Evolutionary conservation across 2,329 filamentous ascomycete genomes (phyloP), one percentile per base, ranked within the genome.

Genomic region (Diplodia sapinea): DNA sequence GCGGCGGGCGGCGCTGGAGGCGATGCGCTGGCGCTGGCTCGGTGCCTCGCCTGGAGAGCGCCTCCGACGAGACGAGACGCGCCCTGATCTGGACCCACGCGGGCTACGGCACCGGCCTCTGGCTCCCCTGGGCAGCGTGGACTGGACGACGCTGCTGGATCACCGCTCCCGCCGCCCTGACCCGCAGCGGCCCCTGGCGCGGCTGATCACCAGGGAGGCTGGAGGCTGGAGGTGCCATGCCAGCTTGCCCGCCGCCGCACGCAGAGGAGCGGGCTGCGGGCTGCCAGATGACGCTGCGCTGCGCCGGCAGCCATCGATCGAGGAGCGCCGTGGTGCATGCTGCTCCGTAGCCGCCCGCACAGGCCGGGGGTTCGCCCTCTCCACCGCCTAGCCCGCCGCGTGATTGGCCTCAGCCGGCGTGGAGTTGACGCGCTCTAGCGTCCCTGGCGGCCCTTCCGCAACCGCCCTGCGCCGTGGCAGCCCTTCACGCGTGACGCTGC

Each of bases 261-360:
- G 43, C 43, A 47, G 43, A 47, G 43, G 31, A 33, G 15, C n/a
- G 26, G 17, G 36, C n/a, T 15, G n/a, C 36, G 36, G 43, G 36
- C 59, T 63, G 43, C 59, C 59, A 63, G 59, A 63, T 63, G 59
- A 63, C 59, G 59, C 59, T 38, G 43, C 50, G 62, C 51, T 65
- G 51, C 50, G 62, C 62, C 49, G 62, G 62, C 33, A 65, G 62
- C 50, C 54, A 65, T 54, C 51, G 50, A 64, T 51, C 59, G 59
- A 29, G 31, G 11, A 26, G 55, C 33, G 57, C 38, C 38, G 31
- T 40, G 43, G n/a, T 52, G 61, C 20, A 47, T 51, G 61, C 61
- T 50, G 23, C 61, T 49, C 15, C 11, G 43, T 38, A 40, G 29
- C 29, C 31, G 49, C 36, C 47, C 43, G 57, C 57, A 62, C 57